phyloP scores from a whole-genome alignment of 345 rosid genomes.

The Arabidopsis thaliana region DNA sequence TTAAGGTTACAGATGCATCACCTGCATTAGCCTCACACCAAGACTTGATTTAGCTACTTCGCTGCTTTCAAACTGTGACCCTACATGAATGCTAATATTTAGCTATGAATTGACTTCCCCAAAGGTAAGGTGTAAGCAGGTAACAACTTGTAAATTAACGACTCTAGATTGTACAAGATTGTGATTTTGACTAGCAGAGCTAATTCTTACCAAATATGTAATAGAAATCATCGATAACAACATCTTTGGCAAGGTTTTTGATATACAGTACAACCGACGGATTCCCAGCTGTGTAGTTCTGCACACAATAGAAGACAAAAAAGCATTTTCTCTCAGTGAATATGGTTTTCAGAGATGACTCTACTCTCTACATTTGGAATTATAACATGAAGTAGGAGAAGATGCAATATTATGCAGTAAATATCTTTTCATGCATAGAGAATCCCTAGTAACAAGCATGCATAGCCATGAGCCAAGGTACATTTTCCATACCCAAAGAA shows the following conservation, averaged over 20 bases:
- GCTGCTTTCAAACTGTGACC: slow-evolving; percentile 80
- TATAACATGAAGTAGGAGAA: not conserved
- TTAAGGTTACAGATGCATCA: slow-evolving; percentile 29
- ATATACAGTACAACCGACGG: slow-evolving; percentile 83
- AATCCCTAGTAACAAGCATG: not conserved
- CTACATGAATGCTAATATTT: slow-evolving; percentile 50
- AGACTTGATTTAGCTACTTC: slow-evolving; percentile 75
- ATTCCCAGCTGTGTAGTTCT: slow-evolving; percentile 87
- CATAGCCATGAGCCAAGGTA: slow-evolving; percentile 1
- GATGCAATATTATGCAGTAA: slow-evolving; percentile 4
- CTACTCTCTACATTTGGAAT: slow-evolving; percentile 8
- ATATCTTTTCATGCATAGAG: not conserved
- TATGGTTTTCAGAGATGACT: not conserved
- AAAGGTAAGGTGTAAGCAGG: not conserved
- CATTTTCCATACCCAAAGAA: slow-evolving; percentile 11
- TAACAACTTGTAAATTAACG: slow-evolving; percentile 15
- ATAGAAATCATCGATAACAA: slow-evolving; percentile 75
- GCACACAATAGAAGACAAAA: slow-evolving; percentile 43
- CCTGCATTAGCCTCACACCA: slow-evolving; percentile 89
- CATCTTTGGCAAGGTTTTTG: slow-evolving; percentile 92
- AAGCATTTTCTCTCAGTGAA: not conserved
- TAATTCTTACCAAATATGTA: slow-evolving; percentile 75
- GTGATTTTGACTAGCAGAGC: slow-evolving; percentile 10
- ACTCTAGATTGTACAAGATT: slow-evolving; percentile 7
- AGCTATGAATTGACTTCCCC: slow-evolving; percentile 22